Evolutionary conservation across 208 protist species (phyloP).

Genomic region (Trypanosoma lewisi): DNA sequence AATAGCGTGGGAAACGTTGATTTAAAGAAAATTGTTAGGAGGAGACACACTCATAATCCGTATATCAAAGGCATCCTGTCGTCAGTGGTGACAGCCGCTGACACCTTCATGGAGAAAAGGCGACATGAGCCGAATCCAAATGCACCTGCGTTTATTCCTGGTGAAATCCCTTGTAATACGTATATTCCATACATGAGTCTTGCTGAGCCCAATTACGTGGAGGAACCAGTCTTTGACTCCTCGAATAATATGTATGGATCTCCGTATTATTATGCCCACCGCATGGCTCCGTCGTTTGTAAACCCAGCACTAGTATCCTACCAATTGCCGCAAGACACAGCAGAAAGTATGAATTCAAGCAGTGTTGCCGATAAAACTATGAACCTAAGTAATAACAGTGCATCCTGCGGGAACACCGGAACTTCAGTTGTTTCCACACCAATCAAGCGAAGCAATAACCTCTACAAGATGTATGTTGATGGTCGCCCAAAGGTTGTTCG

Average conservation of each 20-base stretch:
- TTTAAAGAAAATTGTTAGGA: constrained; percentile 17
- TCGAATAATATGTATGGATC: constrained; percentile 6
- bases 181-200: constrained; percentile 1
- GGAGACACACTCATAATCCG: constrained; percentile 51
- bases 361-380: constrained; percentile 18
- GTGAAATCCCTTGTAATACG: constrained; percentile 6
- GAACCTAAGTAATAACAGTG: constrained; percentile 25
- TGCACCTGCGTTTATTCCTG: constrained; percentile 18
- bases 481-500: constrained; percentile 49
- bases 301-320: background rate
- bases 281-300: background rate
- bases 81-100: background rate
- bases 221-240: constrained; percentile 1
- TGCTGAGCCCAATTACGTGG: background rate
- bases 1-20: constrained; percentile 1
- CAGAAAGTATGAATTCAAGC: constrained; percentile 17
- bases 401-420: constrained; percentile 23
- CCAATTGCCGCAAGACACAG: background rate
- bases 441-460: constrained; percentile 36
- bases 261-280: constrained; percentile 3
- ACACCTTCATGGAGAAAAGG: background rate
- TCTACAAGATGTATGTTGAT: constrained; percentile 46
- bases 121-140: constrained; percentile 13
- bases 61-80: constrained; percentile 51
- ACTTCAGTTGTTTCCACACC: constrained; percentile 31